A percentile compares a stretch with the other conserved stretches of the same genome.
Conservation (phyloP, 768 basidiomycete genomes). For the Gyrodon lividus region DNA sequence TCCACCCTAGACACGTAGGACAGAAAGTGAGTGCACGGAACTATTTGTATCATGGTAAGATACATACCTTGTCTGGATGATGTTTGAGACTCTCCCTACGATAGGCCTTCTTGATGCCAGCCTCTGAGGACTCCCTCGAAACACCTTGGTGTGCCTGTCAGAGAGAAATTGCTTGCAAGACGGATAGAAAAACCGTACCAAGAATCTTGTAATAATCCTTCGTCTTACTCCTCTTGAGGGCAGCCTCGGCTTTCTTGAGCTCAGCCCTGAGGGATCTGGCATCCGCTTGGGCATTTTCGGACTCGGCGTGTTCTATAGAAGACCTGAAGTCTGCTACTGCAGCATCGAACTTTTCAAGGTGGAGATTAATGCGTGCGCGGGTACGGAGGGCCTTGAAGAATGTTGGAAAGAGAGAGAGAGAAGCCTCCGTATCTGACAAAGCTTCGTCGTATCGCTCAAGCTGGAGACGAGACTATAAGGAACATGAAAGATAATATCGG, state of each 20-base stretch:
- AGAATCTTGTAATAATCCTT: constrained; percentile 90
- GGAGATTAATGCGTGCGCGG: constrained; percentile 74
- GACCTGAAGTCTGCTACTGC: constrained; percentile 74
- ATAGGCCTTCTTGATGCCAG: constrained; percentile 90
- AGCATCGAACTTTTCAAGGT: constrained; percentile 71
- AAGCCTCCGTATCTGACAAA: constrained; percentile 65
- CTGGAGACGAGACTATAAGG: constrained; percentile 36
- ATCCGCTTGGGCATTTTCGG: constrained; percentile 64
- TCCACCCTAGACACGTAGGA: constrained; percentile 59
- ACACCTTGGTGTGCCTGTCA: constrained; percentile 27
- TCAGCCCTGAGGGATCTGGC: constrained; percentile 60
- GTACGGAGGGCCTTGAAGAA: constrained; percentile 88
- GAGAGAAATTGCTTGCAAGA: not conserved
- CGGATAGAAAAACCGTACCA: constrained; percentile 22
- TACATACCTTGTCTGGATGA: constrained; percentile 75
- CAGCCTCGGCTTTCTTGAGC: constrained; percentile 78
- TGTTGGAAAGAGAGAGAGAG: constrained; percentile 56
- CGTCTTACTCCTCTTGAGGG: constrained; percentile 82
- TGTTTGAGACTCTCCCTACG: constrained; percentile 82
- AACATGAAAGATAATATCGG: not conserved
- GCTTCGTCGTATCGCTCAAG: constrained; percentile 66
- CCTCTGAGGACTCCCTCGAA: constrained; percentile 56
- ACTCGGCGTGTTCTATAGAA: constrained; percentile 71
- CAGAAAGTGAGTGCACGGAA: constrained; percentile 5
- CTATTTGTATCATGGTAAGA: not conserved